A percentile compares a stretch with the other conserved stretches of the same genome.
Conservation (phyloP, 164 flowering plant genomes). For the Stephania yunnanensis region DNA sequence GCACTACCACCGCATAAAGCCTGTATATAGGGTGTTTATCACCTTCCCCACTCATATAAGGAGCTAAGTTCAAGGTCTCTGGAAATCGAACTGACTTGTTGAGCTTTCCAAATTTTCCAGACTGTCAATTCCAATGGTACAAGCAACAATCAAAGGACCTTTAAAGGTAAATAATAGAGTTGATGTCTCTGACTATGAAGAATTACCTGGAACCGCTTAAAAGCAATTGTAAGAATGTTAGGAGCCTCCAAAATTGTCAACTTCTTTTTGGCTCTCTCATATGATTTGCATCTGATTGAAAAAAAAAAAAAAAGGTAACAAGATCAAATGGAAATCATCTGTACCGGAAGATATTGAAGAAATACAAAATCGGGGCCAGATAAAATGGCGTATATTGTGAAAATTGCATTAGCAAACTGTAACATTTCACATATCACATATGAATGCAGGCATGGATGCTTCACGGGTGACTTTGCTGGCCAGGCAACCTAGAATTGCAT, state of each 20-base stretch:
- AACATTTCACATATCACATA: too few species aligned
- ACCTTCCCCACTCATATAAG: conserved; percentile 65
- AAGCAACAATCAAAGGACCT: neutral
- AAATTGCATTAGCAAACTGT: too few species aligned
- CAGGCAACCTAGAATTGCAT: too few species aligned
- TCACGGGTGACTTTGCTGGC: too few species aligned
- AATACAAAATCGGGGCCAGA: too few species aligned
- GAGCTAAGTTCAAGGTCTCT: conserved; percentile 63
- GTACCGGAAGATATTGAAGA: neutral
- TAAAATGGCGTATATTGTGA: too few species aligned
- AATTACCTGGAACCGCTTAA: conserved; percentile 85
- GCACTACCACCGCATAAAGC: conserved; percentile 88
- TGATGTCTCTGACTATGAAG: neutral
- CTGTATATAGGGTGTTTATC: conserved; percentile 67
- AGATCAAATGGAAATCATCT: neutral
- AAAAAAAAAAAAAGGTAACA: conserved; percentile 8
- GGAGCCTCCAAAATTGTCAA: conserved; percentile 84
- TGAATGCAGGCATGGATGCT: too few species aligned
- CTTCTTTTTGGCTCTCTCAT: conserved; percentile 90
- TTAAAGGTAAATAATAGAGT: neutral
- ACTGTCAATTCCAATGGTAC: conserved; percentile 36
- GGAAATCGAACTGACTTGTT: conserved; percentile 73
- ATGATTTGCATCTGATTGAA: conserved; percentile 74
- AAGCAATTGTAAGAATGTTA: conserved; percentile 81
- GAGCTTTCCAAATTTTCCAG: conserved; percentile 94